Evolutionary conservation across 345 rosid species (phyloP).

Genomic region (Cardamine resedifolia): DNA sequence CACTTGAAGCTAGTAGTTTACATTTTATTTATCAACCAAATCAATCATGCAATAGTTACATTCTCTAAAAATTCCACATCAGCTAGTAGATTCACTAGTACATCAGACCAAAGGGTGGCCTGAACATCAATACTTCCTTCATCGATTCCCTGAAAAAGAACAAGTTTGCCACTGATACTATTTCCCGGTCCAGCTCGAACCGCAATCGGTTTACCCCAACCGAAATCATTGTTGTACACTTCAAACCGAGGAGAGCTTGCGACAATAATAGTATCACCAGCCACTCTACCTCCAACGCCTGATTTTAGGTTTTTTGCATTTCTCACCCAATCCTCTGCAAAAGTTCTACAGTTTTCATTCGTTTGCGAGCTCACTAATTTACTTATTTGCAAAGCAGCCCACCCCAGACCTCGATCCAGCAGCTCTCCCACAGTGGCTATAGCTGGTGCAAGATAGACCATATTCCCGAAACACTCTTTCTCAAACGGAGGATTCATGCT

Average conservation of each 20-base stretch:
- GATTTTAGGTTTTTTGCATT: neutral
- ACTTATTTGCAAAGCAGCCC: neutral
- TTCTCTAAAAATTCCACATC: neutral
- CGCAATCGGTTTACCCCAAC: slow-evolving; percentile 42
- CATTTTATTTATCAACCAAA: no score
- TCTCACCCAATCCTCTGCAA: slow-evolving; percentile 26
- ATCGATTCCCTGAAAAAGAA: neutral
- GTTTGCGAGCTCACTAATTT: neutral
- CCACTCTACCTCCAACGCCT: neutral
- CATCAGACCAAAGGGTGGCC: neutral
- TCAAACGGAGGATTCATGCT: slow-evolving; percentile 37
- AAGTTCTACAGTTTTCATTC: neutral
- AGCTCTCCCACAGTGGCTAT: slow-evolving; percentile 2
- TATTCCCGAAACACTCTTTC: slow-evolving; percentile 43
- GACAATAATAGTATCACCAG: neutral
- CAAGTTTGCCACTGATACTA: neutral
- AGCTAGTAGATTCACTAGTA: neutral
- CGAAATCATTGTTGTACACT: slow-evolving; percentile 42
- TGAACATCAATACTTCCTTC: slow-evolving; percentile 24
- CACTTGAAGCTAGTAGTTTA: no score
- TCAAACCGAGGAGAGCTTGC: slow-evolving; percentile 45
- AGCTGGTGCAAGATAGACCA: neutral
- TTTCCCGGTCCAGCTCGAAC: slow-evolving; percentile 16
- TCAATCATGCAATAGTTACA: neutral
- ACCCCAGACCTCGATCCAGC: neutral